These are phyloP conservation scores for Myxozyma nipponensis DNA, from an alignment of 805 yeast genomes.

Conservation along the genomic window DNA sequence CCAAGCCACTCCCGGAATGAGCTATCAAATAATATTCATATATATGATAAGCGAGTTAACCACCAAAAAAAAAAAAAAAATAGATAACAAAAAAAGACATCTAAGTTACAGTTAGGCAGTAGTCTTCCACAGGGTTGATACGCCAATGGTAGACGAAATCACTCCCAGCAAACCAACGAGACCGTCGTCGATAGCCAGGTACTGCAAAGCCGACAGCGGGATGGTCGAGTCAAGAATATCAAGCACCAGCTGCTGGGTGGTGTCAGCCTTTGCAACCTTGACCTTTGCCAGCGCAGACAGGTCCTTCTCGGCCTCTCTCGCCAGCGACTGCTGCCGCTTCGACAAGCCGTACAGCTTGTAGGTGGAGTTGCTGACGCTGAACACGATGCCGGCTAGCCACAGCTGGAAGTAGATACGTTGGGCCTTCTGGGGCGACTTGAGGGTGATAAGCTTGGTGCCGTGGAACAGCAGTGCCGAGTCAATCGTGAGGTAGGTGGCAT, in stretches of 20 bases:
- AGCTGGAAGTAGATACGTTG: constrained; percentile 61
- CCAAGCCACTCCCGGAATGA: too few species aligned
- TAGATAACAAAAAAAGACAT: too few species aligned
- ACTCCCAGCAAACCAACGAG: constrained; percentile 80
- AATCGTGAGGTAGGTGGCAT: constrained; percentile 37
- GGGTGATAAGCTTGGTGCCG: constrained; percentile 37
- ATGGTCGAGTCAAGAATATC: constrained; percentile 71
- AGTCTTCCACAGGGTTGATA: constrained; percentile 36
- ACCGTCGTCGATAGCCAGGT: constrained; percentile 67
- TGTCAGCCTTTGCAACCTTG: constrained; percentile 43
- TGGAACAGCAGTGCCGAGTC: constrained; percentile 49
- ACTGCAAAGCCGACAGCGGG: constrained; percentile 64
- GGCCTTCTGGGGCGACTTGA: constrained; percentile 43
- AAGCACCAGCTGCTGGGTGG: constrained; percentile 66
- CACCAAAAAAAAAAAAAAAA: too few species aligned
- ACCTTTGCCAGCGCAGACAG: constrained; percentile 40
- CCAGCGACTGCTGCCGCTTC: constrained; percentile 38
- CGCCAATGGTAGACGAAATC: constrained; percentile 72
- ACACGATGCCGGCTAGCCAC: constrained; percentile 71
- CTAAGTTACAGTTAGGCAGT: constrained; percentile 9
- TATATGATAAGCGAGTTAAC: too few species aligned
- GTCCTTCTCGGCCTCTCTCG: constrained; percentile 39
- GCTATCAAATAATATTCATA: background rate
- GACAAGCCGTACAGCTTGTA: constrained; percentile 50
- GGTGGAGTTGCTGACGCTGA: constrained; percentile 57